These are phyloP conservation scores for Triangularia verruculosa DNA, from an alignment of 2,329 filamentous ascomycete species.

Conservation along the genomic window DNA sequence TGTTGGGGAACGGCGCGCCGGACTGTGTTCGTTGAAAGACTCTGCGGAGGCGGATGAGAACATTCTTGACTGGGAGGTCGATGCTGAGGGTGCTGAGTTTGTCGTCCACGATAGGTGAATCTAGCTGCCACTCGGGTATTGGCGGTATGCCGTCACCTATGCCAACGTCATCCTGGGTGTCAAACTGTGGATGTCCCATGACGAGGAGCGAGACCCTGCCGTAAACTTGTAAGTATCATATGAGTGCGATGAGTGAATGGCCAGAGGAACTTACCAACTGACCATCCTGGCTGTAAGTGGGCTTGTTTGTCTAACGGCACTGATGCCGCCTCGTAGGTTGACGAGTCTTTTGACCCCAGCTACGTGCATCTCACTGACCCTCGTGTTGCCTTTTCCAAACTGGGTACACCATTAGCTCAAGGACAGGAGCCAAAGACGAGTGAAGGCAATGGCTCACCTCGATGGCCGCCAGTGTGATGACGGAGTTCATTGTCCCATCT, in stretches of 20 bases:
- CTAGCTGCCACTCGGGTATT: slow-evolving; percentile 47
- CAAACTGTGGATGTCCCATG: slow-evolving; percentile 51
- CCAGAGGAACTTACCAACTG: slow-evolving; percentile 44
- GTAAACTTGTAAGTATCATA: neutral
- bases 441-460: slow-evolving; percentile 41
- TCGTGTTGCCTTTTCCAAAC: slow-evolving; percentile 52
- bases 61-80: slow-evolving; percentile 35
- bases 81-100: slow-evolving; percentile 30
- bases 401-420: slow-evolving; percentile 22
- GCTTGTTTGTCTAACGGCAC: slow-evolving; percentile 44
- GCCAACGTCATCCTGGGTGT: slow-evolving; percentile 48
- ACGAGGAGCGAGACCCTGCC: slow-evolving; percentile 58
- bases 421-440: neutral
- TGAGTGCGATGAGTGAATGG: neutral
- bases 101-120: slow-evolving; percentile 13
- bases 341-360: slow-evolving; percentile 49
- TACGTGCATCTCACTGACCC: slow-evolving; percentile 46
- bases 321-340: slow-evolving; percentile 49
- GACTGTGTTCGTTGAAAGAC: slow-evolving; percentile 39
- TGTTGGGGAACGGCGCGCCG: slow-evolving; percentile 33
- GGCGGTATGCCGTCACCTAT: slow-evolving; percentile 48
- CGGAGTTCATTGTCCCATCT: slow-evolving; percentile 55
- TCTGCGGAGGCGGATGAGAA: slow-evolving; percentile 42
- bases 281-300: slow-evolving; percentile 56
- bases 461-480: slow-evolving; percentile 56